Percentiles rank a stretch among this genome's conserved stretches.
phyloP scores from a whole-genome alignment of 2,329 filamentous ascomycete genomes.

The Neofusicoccum kwambonambiense region DNA sequence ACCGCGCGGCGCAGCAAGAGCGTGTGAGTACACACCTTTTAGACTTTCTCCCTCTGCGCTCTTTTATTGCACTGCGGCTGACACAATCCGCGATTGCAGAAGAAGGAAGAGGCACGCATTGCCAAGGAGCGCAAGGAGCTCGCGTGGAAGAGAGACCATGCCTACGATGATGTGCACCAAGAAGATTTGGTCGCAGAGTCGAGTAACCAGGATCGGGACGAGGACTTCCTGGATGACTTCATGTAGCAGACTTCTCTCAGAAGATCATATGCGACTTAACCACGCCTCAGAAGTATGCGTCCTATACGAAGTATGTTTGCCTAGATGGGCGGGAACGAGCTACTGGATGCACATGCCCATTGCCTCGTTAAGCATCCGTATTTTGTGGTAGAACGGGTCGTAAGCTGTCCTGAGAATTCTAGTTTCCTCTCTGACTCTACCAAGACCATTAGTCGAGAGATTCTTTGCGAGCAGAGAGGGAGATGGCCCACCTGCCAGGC shows the following conservation, averaged over 20 bases:
- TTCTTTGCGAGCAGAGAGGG: neutral
- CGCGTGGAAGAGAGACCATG: constrained; percentile 96
- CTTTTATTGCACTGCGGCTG: neutral
- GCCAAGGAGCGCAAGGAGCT: constrained; percentile 81
- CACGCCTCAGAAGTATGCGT: neutral
- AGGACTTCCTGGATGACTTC: constrained; percentile 86
- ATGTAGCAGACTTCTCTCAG: constrained; percentile 53
- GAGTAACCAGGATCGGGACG: constrained; percentile 81
- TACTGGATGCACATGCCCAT: constrained; percentile 60
- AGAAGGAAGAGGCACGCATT: constrained; percentile 71
- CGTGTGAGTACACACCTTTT: constrained; percentile 50
- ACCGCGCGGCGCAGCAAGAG: constrained; percentile 61
- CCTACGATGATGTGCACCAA: constrained; percentile 87
- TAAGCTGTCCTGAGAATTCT: constrained; percentile 41
- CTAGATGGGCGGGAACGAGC: neutral
- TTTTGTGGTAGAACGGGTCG: constrained; percentile 65
- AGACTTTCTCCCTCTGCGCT: neutral
- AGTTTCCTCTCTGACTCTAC: neutral
- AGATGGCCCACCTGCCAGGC: neutral
- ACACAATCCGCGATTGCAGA: constrained; percentile 45
- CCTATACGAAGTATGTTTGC: neutral
- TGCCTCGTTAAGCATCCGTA: constrained; percentile 71
- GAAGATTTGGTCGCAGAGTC: constrained; percentile 74
- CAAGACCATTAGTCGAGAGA: neutral
- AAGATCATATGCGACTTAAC: neutral